Base-by-base conservation (phyloP, 2,329 filamentous ascomycete species). In the Lachnellula cervina region DNA sequence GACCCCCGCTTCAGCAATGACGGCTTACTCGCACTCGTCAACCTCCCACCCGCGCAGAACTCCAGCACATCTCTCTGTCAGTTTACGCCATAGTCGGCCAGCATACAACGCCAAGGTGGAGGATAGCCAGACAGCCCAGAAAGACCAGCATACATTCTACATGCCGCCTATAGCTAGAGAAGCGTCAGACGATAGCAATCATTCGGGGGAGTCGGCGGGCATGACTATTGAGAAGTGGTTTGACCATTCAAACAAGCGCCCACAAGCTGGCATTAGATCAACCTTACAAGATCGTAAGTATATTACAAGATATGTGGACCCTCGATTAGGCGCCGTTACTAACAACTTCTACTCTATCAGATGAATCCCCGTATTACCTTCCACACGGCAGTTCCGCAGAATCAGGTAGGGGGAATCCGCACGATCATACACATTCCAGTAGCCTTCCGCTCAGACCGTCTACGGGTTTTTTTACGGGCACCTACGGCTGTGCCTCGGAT, bases 401-500 rank as follows among this genome's bases (percentile, higher is more conserved):
- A 8, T 38, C 49, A 2, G 25, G 44, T 46, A 11, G 54, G 51
- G 44, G 32, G 49, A 23, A 54, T 19, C 32, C n/a, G 16, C 44
- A 7, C 44, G 42, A 28, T 34, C 42, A 17, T 23, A 7, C 46
- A 46, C 51, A 55, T 19, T 8, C 34, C 14, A 21, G 17, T 9
- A 51, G 23, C 1, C 34, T 32, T 5, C 40, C 25, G 19, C 35
- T 21, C 32, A 32, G 48, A 17, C 13, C 17, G n/a, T 47, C 52
- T 17, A 2, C 9, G 8, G 28, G 28, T 11, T 40, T 40, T 13
- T 45, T 54, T 4, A 23, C 56, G 42, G 51, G 21, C 13, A 58
- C 56, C n/a, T 59, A 56, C 46, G 58, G 54, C 14, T 67, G 62
- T 48, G 62, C 61, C 35, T 83, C 81, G 28, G 88, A 89, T 55